A percentile compares a stretch with the other conserved stretches of the same genome.
Conservation (phyloP, 108 stramenopile genomes). For the Nannochloropsis oceanica region DNA sequence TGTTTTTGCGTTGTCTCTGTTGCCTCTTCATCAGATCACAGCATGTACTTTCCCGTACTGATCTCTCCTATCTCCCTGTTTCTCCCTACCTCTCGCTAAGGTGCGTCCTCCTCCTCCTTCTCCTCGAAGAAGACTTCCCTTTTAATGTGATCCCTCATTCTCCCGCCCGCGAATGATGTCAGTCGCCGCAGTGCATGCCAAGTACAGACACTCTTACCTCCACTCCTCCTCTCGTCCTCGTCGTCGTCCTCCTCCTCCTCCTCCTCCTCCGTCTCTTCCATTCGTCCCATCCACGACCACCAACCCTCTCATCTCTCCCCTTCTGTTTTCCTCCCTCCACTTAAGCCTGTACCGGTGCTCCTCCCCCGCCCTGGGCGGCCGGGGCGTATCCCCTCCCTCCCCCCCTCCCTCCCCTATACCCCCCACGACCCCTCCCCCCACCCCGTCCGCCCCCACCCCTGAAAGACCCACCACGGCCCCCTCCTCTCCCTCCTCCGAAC, state of each 20-base stretch:
- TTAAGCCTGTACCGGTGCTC: not conserved
- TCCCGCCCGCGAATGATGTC: too few species aligned
- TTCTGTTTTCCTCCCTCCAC: not conserved
- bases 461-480: conserved; percentile 2
- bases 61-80: too few species aligned
- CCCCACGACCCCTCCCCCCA: not conserved
- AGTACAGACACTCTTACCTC: not conserved
- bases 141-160: too few species aligned
- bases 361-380: not conserved
- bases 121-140: too few species aligned
- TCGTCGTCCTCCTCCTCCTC: not conserved
- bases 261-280: not conserved
- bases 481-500: conserved; percentile 17
- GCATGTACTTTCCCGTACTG: too few species aligned
- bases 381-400: not conserved
- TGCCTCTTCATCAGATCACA: too few species aligned
- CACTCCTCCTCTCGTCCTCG: not conserved
- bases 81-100: too few species aligned
- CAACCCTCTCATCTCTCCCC: not conserved
- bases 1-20: too few species aligned
- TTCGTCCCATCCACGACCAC: not conserved
- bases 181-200: too few species aligned
- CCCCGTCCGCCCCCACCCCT: not conserved
- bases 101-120: too few species aligned
- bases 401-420: not conserved